Base-by-base conservation (phyloP, 108 stramenopile species). In the Nitzschia sp. region DNA sequence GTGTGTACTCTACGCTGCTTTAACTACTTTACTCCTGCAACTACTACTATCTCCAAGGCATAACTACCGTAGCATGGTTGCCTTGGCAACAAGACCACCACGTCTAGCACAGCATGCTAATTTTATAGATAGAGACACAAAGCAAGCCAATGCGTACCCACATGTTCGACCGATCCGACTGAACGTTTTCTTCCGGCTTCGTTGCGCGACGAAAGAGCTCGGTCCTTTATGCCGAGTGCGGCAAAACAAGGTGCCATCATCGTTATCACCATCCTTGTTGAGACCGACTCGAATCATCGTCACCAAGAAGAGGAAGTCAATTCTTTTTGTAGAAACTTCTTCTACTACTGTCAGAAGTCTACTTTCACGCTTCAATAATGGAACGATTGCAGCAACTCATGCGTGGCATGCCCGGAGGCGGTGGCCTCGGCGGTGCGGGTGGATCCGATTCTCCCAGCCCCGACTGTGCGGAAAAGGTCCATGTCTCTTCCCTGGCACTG, bases 381-480 rank as follows among this genome's bases (percentile, higher is more conserved):
- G 94, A 95, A 61, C 85, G 94, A 59, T 75, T 95, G 35, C 94
- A 95, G 71, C 89, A 92, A 70, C 72, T 95, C 26, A 93, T 95
- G 90, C 85, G 90, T 21, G 83, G 85, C 9, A 93, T 95, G 94
- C 93, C 93, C 36, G 90, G 88, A 26, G 80, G 66, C 21, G 71
- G 66, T 11, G 87, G 88, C 54, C 71, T 86, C 32, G 88, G 82
- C 59, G 85, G 77, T 9, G 88, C 83, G 46, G 69, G 71, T 8
- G 84, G 85, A 24, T 71, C 82, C 35, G 95, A 96, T 82, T 81
- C 87, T 8, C 91, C 92, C 38, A 78, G 85, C n/a, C 89, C 92
- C 6, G 97, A 98, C 81, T 96, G 93, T 55, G 87, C 95, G 61
- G 97, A 98, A 81, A 98, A 97, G 64, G 97, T 99, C 3, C 97